Base-by-base conservation (phyloP, 148 eudicot genomes). In the Rhododendron vialii region DNA sequence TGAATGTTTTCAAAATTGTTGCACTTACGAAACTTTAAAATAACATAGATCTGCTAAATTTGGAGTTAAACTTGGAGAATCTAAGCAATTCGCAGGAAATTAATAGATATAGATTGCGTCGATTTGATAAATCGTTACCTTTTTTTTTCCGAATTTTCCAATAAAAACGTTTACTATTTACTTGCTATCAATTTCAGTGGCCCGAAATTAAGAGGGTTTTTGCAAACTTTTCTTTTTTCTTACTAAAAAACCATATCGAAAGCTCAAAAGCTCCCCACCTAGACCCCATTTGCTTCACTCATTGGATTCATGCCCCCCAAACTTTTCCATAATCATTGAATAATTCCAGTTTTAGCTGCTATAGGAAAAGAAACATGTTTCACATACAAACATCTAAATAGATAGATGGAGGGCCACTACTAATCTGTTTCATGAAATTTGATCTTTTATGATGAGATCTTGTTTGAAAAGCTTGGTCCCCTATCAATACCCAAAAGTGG, bases 251-350 rank as follows among this genome's bases (percentile, higher is more conserved):
- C 45, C 45, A 41, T 41, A 41, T 41, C 45, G 0, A 41, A 67
- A 83, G 85, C 50, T 83, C 36, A 83, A 61, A n/a, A 67, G 41
- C 22, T 13, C 74, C 63, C 61, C 78, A 65, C 55, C 85, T 45
- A 41, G 55, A 41, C 24, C 84, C 84, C 51, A 24, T 82, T 41
- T 61, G 15, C 15, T 78, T 78, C 28, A 43, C 30, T 24, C 51
- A 24, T 22, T 38, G 53, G 33, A 45, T 75, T 5, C 79, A 36
- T 75, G 79, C 0, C 47, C 78, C 78, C 48, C 22, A 38, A 36
- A 20, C 81, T 22, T 43, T 78, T 11, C 28, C 18, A 24, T 79
- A 12, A 79, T 47, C 48, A 79, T 79, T n/a, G 55, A n/a, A 47
- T 11, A 0, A 13, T 4, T 26, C 33, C 53, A 79, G 48, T 1